phyloP scores from a whole-genome alignment of 805 yeast species.

The Lipomyces starkeyi region DNA sequence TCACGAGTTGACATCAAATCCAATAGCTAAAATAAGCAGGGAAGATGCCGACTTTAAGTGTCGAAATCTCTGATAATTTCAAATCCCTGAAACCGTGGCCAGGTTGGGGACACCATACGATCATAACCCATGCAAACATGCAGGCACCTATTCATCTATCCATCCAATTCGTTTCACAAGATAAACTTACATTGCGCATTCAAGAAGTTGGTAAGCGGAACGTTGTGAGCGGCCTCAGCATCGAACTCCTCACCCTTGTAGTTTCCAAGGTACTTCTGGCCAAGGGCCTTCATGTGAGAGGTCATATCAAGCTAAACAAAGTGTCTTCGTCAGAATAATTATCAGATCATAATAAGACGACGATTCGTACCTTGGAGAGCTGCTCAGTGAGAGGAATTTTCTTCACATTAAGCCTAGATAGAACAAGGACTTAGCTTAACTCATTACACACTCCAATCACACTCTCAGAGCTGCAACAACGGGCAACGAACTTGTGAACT shows the following conservation, averaged over 20 bases:
- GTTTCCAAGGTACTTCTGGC: slow-evolving; percentile 62
- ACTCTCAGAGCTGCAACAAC: not conserved
- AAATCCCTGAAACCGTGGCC: no score
- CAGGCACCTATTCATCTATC: not conserved
- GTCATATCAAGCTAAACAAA: slow-evolving; percentile 37
- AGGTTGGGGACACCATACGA: no score
- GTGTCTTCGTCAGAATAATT: not conserved
- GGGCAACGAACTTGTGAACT: slow-evolving; percentile 44
- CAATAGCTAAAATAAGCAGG: no score
- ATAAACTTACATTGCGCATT: slow-evolving; percentile 72
- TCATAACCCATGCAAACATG: no score
- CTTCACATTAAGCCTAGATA: slow-evolving; percentile 61
- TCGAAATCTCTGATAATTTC: no score
- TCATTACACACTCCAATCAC: slow-evolving; percentile 4
- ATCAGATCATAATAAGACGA: slow-evolving; percentile 12
- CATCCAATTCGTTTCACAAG: not conserved
- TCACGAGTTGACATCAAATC: no score
- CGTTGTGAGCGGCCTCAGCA: slow-evolving; percentile 59
- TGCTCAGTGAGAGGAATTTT: slow-evolving; percentile 65
- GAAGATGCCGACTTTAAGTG: no score
- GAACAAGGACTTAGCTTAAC: not conserved
- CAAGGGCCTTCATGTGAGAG: slow-evolving; percentile 60
- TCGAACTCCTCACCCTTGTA: slow-evolving; percentile 50
- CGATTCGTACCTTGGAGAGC: slow-evolving; percentile 52
- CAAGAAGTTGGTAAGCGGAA: slow-evolving; percentile 89